phyloP scores from a whole-genome alignment of 1,284 basidiomycete genomes.

The Puccinia hordei region DNA sequence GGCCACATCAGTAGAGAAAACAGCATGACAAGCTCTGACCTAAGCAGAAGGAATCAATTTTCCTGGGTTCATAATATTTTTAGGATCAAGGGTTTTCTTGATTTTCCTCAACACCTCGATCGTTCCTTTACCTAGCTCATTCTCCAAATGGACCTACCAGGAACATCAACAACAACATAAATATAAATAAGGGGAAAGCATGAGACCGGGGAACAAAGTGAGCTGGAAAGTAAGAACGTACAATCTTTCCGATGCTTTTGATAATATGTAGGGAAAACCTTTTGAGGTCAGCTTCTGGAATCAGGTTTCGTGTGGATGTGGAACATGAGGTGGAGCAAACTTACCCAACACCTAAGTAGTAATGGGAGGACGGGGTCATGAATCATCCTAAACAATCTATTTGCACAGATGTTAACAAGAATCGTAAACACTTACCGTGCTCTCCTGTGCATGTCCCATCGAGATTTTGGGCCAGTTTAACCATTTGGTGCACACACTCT shows the following conservation, averaged over 20 bases:
- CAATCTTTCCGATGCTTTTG: conserved; percentile 16
- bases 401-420: background rate
- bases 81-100: conserved; percentile 55
- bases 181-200: background rate
- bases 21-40: too few relatives aligned
- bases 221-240: background rate
- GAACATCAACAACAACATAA: conserved; percentile 44
- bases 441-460: conserved; percentile 63
- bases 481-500: conserved; percentile 62
- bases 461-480: conserved; percentile 61
- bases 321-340: background rate
- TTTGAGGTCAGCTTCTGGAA: background rate
- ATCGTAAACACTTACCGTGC: conserved; percentile 54
- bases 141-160: conserved; percentile 49
- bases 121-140: conserved; percentile 55
- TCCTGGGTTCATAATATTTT: conserved; percentile 57
- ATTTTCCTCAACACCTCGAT: conserved; percentile 55
- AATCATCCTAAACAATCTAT: background rate
- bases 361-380: background rate
- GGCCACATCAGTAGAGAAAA: too few relatives aligned
- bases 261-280: background rate
- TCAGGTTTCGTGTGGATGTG: background rate
- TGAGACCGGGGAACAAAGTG: background rate
- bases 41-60: conserved; percentile 42
- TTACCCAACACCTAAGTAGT: conserved; percentile 35